Evolutionary conservation across 495 filamentous ascomycete genomes (phyloP), one percentile per base, ranked within the genome.

Genomic region (Aspergillus indologenus): DNA sequence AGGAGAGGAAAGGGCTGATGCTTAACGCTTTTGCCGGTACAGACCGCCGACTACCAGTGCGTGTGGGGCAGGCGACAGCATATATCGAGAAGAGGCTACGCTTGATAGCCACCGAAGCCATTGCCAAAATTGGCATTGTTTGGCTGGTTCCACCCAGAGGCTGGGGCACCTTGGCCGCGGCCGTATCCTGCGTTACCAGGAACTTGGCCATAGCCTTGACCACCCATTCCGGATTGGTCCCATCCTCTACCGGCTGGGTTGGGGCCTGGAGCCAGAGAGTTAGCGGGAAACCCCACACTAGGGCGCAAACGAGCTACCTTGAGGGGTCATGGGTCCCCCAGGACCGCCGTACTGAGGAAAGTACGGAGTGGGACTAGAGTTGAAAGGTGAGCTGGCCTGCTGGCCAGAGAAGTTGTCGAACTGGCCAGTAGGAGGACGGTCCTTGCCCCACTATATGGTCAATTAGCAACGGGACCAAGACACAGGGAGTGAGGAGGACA

Each of bases 361-460:
- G 79, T 89, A 97, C 20, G 90, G 85, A 42, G 83, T 85, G 9
- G 90, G 90, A 62, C 87, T 90, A 65, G 86, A 84, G 53, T 59
- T 87, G 87, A 78, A 85, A 81, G 67, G 75, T 66, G 80, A 85
- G 79, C 60, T 85, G 49, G 59, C 74, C 67, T 74, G 76, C 64
- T 68, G 90, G 60, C 90, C 85, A 61, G 91, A 91, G 72, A 90
- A 93, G 59, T 86, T 90, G 61, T 91, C 87, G 64, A 88, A 86
- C 66, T 92, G 84, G 54, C 87, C 87, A 62, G 86, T 91, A 18
- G 95, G 92, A 40, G 91, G 91, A 71, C 95, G 94, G 76, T 98
- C 94, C 78, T 98, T 98, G 74, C 94, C 94, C 94, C 94, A 98
- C 93, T 98, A 68, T 54, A 58, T 5, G 20, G 61, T 79, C 62